These are phyloP conservation scores for Amanita muscaria DNA, from an alignment of 768 basidiomycete species.

Conservation along the genomic window DNA sequence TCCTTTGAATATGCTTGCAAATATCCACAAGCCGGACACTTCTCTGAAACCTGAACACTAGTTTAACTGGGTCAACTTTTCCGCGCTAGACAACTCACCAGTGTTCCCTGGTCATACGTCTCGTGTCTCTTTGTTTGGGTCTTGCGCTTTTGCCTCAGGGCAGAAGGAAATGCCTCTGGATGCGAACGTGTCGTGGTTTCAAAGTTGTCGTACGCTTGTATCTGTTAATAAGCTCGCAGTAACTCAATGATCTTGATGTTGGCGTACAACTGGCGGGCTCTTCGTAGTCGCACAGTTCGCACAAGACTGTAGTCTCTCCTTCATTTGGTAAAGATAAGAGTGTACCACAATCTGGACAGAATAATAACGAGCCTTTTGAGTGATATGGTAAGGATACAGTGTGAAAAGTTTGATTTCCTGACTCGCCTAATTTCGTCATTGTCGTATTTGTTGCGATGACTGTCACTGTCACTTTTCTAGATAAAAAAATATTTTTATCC, in stretches of 20 bases:
- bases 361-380: conserved; percentile 73
- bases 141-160: conserved; percentile 78
- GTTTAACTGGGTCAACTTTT: neutral
- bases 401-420: neutral
- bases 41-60: conserved; percentile 65
- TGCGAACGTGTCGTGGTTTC: conserved; percentile 86
- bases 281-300: conserved; percentile 81
- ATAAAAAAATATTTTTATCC: too few species aligned
- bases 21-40: conserved; percentile 83
- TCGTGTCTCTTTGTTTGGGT: conserved; percentile 80
- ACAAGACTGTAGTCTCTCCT: conserved; percentile 63
- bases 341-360: conserved; percentile 91
- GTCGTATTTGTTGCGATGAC: neutral
- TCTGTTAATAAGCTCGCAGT: neutral
- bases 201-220: conserved; percentile 82
- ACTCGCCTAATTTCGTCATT: neutral
- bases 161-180: conserved; percentile 90
- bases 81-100: conserved; percentile 24
- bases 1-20: conserved; percentile 83
- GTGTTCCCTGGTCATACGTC: conserved; percentile 53
- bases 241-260: neutral
- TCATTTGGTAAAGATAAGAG: conserved; percentile 75
- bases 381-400: neutral
- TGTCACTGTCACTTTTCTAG: conserved; percentile 1
- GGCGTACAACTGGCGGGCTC: conserved; percentile 86